Base-by-base conservation (phyloP, 176 grass and related monocot species). In the Rhynchospora pubera region DNA sequence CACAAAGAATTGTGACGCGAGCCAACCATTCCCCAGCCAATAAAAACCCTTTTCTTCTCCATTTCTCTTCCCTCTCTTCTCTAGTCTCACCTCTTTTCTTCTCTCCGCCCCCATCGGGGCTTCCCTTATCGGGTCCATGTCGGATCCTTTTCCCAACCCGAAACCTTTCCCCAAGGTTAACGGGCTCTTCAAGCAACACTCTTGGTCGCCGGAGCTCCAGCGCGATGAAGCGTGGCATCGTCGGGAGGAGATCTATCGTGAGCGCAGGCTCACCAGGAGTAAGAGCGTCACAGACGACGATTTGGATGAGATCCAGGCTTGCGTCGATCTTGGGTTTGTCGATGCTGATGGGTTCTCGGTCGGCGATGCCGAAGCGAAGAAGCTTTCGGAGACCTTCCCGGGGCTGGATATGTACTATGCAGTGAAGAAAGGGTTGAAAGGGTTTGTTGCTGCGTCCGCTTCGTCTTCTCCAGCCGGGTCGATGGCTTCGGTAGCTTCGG, bases 191-290 rank as follows among this genome's bases (percentile, higher is more conserved):
- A 97, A 97, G 82, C 91, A 93, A 81, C 91, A 89, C 46, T 93
- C 94, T 14, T 97, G 91, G 94, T 97, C 94, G 43, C 94, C 94
- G 10, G 89, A 91, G 24, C 84, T 86, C 55, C 91, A 94, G 87
- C 81, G 94, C 5, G 91, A 97, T 70, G 94, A 90, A 57, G 62
- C 86, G 9, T 97, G 94, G 94, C 85, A 90, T 82, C 86, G 91
- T 15, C 87, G 91, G 5, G 47, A 90, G 22, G 89, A 69, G 65
- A 81, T 91, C 24, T 61, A 86, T 13, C 22, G 57, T 46, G 53
- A 59, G 16, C 77, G 74, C 3, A 51, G 87, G 5, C 22, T 72
- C 30, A 77, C 85, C 62, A 78, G 84, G 18, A 88, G 89, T 50
- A 71, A 82, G 57, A 97, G 89, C 84, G 86, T 97, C 65, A 93